A percentile compares a stretch with the other conserved stretches of the same genome.
Conservation (phyloP, 208 protist species). For the Crithidia sp. region DNA sequence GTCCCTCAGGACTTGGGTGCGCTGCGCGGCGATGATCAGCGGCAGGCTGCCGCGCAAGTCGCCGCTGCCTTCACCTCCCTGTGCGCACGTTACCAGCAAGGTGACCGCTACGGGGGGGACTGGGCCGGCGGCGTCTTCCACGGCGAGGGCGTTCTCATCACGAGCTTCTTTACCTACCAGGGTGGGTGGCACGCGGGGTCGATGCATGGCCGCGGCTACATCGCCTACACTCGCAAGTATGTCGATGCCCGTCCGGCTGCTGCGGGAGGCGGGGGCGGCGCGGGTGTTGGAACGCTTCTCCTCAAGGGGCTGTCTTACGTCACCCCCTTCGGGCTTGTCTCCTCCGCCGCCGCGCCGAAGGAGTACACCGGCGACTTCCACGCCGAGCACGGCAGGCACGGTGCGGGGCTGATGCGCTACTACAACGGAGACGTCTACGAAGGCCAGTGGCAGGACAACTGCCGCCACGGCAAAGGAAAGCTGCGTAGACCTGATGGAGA, state of each 20-base stretch:
- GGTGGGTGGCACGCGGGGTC: constrained; percentile 49
- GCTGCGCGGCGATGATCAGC: background rate
- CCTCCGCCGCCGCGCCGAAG: constrained; percentile 39
- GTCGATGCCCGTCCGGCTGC: constrained; percentile 31
- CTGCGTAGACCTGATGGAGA: constrained; percentile 50
- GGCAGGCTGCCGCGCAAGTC: background rate
- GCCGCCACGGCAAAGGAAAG: constrained; percentile 64
- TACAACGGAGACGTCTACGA: constrained; percentile 86
- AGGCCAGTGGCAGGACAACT: constrained; percentile 77
- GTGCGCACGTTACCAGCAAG: constrained; percentile 45
- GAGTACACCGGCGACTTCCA: constrained; percentile 85
- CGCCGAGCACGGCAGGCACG: constrained; percentile 62
- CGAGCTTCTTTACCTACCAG: constrained; percentile 78
- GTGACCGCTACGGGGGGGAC: constrained; percentile 82
- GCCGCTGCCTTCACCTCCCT: constrained; percentile 15
- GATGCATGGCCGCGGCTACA: constrained; percentile 49
- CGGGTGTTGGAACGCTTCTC: constrained; percentile 47
- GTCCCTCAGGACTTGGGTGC: constrained; percentile 1
- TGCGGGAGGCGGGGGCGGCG: background rate
- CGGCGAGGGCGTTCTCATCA: constrained; percentile 76
- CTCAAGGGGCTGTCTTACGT: constrained; percentile 71
- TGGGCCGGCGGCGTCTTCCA: constrained; percentile 74
- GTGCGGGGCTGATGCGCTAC: constrained; percentile 69
- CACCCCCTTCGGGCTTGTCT: constrained; percentile 68
- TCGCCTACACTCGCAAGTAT: constrained; percentile 38